Conservation (phyloP, 257 asterid genomes). For the Linderniella brevidens region DNA sequence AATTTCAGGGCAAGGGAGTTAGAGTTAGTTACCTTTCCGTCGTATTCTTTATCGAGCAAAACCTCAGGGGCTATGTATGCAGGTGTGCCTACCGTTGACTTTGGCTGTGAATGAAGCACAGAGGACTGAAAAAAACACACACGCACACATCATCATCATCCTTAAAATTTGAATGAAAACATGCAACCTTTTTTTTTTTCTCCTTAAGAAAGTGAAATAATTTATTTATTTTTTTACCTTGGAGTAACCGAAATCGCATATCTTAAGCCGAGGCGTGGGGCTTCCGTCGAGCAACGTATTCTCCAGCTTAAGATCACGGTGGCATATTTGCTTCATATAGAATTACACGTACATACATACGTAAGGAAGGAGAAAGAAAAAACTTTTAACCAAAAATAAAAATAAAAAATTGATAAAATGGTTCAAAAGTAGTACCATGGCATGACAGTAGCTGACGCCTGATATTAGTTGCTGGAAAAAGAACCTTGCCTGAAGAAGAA, state of each 20-base stretch:
- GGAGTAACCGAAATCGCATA: slow-evolving; percentile 95
- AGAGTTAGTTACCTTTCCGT: slow-evolving; percentile 58
- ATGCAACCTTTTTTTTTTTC: neutral
- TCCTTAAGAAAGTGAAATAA: neutral
- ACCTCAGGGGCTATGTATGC: slow-evolving; percentile 99
- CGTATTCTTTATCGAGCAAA: slow-evolving; percentile 87
- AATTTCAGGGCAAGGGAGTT: neutral
- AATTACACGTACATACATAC: neutral
- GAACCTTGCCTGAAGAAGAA: slow-evolving; percentile 58
- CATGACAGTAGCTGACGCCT: slow-evolving; percentile 95
- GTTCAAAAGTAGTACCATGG: slow-evolving; percentile 44
- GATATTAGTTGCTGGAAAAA: slow-evolving; percentile 98
- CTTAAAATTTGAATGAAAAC: no score
- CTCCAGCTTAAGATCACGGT: slow-evolving; percentile 90
- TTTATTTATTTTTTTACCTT: slow-evolving; percentile 36
- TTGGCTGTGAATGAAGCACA: slow-evolving; percentile 99
- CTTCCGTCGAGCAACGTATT: slow-evolving; percentile 91
- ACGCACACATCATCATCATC: neutral
- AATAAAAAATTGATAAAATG: neutral
- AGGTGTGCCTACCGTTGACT: slow-evolving; percentile 99
- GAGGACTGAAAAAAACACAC: slow-evolving; percentile 45
- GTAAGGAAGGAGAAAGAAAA: neutral
- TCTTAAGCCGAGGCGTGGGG: slow-evolving; percentile 84
- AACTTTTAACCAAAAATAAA: neutral
- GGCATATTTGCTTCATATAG: slow-evolving; percentile 79